Evolutionary conservation across 768 basidiomycete genomes (phyloP).

Genomic region (Amanita pseudoporphyria): DNA sequence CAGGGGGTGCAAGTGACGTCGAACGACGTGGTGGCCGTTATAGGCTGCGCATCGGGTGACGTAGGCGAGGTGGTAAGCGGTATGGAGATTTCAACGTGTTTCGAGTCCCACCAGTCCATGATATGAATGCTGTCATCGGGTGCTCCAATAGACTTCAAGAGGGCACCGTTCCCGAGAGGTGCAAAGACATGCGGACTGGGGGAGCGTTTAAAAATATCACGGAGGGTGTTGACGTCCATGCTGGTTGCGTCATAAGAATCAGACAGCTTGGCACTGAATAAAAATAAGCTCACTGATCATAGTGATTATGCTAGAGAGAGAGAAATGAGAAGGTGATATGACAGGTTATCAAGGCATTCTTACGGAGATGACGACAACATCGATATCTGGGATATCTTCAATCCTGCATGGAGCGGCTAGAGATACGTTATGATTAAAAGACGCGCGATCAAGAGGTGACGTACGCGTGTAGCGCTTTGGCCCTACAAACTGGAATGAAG

Average conservation of each 20-base stretch:
- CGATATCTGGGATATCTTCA: constrained; percentile 51
- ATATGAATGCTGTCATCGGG: constrained; percentile 32
- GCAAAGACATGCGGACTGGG: constrained; percentile 44
- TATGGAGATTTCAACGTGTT: constrained; percentile 25
- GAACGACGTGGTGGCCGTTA: constrained; percentile 18
- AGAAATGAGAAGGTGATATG: background rate
- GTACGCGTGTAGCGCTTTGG: constrained; percentile 39
- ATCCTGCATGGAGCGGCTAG: constrained; percentile 36
- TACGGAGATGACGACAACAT: constrained; percentile 54
- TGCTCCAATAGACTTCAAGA: constrained; percentile 31
- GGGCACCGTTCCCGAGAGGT: constrained; percentile 40
- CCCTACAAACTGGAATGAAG: constrained; percentile 33
- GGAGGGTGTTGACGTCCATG: constrained; percentile 36
- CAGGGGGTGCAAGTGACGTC: constrained; percentile 51
- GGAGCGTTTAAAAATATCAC: constrained; percentile 23
- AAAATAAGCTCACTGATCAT: constrained; percentile 41
- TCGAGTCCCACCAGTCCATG: constrained; percentile 59
- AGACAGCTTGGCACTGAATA: background rate
- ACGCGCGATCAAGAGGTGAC: constrained; percentile 11
- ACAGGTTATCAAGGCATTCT: constrained; percentile 11
- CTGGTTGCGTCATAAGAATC: constrained; percentile 13
- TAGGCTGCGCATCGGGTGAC: background rate
- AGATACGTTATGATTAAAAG: background rate
- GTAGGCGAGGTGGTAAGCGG: constrained; percentile 1
- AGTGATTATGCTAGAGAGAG: constrained; percentile 35